Evolutionary conservation across 805 yeast species (phyloP), one percentile per base, ranked within the genome.

Genomic region (Spathaspora arborariae): DNA sequence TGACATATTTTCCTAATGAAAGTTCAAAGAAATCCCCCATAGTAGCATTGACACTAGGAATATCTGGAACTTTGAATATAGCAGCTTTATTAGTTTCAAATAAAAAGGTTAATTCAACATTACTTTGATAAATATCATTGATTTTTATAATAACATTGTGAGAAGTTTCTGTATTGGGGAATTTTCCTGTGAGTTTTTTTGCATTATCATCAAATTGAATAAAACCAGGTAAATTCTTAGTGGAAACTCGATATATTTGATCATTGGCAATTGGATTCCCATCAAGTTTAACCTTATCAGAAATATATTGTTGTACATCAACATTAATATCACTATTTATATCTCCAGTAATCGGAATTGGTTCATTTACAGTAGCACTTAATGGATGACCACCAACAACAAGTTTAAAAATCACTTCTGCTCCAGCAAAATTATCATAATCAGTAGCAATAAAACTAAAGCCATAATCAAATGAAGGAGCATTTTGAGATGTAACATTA

Each of bases 351-450:
- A 87, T 72, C 19, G 73, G 63, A 22, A 80, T 65, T 1, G 80
- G 74, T 41, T 76, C 75, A 48, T 85, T 79, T 34, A 81, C 59
- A 19, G 82, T 72, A 1, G 94, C 84, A 34, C 89, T 76, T 51
- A 94, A 74, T 51, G 79, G 84, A 62, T 94, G 97, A 8, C 95
- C 96, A 37, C 99, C 99, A 33, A 92, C 85, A 20, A 85, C 70
- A 33, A 94, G 69, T 49, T 80, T 74, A 68, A 94, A 94, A 24
- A 77, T 67, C 2, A 86, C 83, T 52, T 75, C 81, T 3, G 82
- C 83, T 15, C 87, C 90, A 1, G 94, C 70, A 60, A 63, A 90
- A 1, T 95, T 96, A 20, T 65, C 64, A 57, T 81, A 80, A 57
- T 90, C 96, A 1, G 96, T 73, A 1, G 91, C 97, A 47, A 90